Evolutionary conservation across 73 alveolate species (phyloP), one percentile per base, ranked within the genome.

Genomic region (Paramecium biaurelia): DNA sequence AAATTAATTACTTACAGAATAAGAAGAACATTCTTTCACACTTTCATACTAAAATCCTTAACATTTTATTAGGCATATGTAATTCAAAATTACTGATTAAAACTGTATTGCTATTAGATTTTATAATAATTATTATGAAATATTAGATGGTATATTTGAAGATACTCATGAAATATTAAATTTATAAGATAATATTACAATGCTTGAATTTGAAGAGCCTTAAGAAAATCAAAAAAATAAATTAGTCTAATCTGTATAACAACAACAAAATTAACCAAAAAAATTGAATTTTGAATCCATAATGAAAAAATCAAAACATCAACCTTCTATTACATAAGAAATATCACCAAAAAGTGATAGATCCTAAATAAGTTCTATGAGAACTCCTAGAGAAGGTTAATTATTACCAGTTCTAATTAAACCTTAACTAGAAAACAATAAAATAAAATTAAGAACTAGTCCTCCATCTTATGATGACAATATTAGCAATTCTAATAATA

Each of bases 91-190:
- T 4, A 32, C 30, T 2, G 68, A 53, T 53, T 23, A 53, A 53
- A 53, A 15, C 4, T 18, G 68, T 53, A 53, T 53, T 47, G 68
- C 68, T 5, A 0, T 8, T 53, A 53, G 68, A 21, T 53, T 18
- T 53, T 53, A 53, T 7, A 53, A 53, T 18, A 74, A 74, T 30
- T 74, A 74, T 74, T 30, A 74, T 35, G 87, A 74, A 11, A 74
- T 74, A 32, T 74, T 74, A 18, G 12, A 24, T 38, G 87, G 87
- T 3, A 38, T 74, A 74, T 74, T 74, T 74, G 87, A 74, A 5
- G 87, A 74, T 35, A 35, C 32, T 11, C 87, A 74, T 74, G 87
- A 74, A 74, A 74, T 74, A 18, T 53, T 18, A 53, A 53, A 53
- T 53, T 53, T 53, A n/a, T 5, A 53, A 53, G 68, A 53, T 23